Evolutionary conservation across 176 grass and related monocot genomes (phyloP).

Genomic region (Zoysia japonica): DNA sequence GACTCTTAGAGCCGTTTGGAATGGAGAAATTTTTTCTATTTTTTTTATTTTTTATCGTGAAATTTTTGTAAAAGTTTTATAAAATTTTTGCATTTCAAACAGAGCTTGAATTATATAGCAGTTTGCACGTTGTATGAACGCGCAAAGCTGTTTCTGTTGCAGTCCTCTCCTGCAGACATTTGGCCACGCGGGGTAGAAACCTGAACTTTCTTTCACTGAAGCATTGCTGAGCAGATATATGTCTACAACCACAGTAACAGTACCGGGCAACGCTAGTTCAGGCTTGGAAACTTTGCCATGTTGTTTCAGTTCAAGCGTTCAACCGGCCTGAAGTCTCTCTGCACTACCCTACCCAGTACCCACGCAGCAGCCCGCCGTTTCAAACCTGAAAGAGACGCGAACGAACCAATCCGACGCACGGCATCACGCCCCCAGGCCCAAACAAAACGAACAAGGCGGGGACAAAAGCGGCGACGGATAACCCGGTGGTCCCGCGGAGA

Average conservation of each 20-base stretch:
- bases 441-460: not conserved
- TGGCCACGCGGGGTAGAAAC: not conserved
- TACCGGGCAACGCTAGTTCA: not conserved
- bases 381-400: constrained; percentile 15
- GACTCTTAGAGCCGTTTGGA: too few relatives aligned
- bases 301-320: not conserved
- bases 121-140: too few relatives aligned
- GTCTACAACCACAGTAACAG: too few relatives aligned
- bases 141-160: not conserved
- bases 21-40: too few relatives aligned
- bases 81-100: too few relatives aligned
- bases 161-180: not conserved
- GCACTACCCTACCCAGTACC: not conserved
- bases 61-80: too few relatives aligned
- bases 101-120: too few relatives aligned
- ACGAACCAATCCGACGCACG: not conserved
- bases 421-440: not conserved
- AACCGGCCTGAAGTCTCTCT: constrained; percentile 2
- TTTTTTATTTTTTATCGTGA: too few relatives aligned
- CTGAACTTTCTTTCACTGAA: too few relatives aligned
- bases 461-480: not conserved
- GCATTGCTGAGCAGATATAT: too few relatives aligned
- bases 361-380: not conserved
- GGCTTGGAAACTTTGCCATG: not conserved
- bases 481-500: constrained; percentile 33